Conservation (phyloP, 345 rosid genomes). For the Populus pruinosa region DNA sequence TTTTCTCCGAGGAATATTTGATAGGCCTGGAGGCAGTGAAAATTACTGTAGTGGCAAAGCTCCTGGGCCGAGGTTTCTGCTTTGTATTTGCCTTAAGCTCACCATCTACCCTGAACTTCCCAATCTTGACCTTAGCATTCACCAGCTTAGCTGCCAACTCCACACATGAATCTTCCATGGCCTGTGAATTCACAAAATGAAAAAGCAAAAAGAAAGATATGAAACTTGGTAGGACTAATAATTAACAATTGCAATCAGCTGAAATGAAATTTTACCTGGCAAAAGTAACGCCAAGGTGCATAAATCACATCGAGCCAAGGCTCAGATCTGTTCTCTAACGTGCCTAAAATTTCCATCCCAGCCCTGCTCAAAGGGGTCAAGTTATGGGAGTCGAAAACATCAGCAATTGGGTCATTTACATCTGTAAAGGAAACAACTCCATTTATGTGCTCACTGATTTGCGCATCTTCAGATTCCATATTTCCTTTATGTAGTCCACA, state of each 20-base stretch:
- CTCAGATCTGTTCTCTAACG: not conserved
- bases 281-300: not conserved
- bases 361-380: not conserved
- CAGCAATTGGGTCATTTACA: not conserved
- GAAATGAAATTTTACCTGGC: not conserved
- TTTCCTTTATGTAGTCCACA: not conserved
- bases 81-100: not conserved
- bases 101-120: not conserved
- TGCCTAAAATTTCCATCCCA: not conserved
- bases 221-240: not conserved
- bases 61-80: not conserved
- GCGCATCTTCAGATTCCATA: not conserved
- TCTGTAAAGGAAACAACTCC: not conserved
- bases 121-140: not conserved
- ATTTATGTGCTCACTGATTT: not conserved
- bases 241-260: not conserved
- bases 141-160: not conserved
- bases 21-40: not conserved
- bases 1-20: not conserved
- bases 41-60: not conserved
- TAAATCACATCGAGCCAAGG: not conserved
- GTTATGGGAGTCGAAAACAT: not conserved
- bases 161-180: not conserved
- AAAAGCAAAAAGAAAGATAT: not conserved
- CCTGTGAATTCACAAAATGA: not conserved